A percentile compares a stretch with the other conserved stretches of the same genome.
These are phyloP conservation scores for Exobasidium cylindrosporum DNA, from an alignment of 1,284 basidiomycete genomes.

Conservation along the genomic window DNA sequence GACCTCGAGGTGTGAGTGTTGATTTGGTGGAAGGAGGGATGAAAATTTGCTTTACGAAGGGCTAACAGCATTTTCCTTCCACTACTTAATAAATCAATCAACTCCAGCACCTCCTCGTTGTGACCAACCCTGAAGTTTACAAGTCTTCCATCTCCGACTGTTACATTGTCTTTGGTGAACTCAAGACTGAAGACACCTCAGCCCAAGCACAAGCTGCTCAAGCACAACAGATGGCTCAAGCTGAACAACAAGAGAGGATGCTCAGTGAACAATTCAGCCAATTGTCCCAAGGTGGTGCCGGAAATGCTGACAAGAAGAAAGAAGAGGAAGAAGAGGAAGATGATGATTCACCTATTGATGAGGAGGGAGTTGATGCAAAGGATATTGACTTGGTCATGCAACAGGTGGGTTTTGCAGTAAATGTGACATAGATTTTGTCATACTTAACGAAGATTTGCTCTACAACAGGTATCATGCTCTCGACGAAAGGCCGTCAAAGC, in stretches of 20 bases:
- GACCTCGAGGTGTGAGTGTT: constrained; percentile 71
- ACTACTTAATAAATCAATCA: not conserved
- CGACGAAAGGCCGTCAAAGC: constrained; percentile 55
- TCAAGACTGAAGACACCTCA: constrained; percentile 92
- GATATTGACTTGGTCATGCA: constrained; percentile 89
- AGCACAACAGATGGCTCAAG: constrained; percentile 74
- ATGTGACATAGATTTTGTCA: no score
- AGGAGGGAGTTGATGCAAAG: constrained; percentile 70
- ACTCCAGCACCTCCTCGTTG: constrained; percentile 80
- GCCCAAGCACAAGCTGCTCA: constrained; percentile 77
- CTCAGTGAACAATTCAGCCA: constrained; percentile 53
- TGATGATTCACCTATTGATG: constrained; percentile 56
- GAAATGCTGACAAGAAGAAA: constrained; percentile 25
- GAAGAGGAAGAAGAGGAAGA: constrained; percentile 54
- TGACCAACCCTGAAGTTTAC: constrained; percentile 92
- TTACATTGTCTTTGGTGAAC: constrained; percentile 98
- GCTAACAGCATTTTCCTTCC: not conserved
- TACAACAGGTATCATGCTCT: constrained; percentile 47
- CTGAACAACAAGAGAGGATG: constrained; percentile 65
- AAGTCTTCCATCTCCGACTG: constrained; percentile 95
- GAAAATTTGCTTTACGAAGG: constrained; percentile 51
- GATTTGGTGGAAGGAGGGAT: no score
- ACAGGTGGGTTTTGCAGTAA: constrained; percentile 60
- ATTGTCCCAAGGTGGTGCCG: constrained; percentile 4
- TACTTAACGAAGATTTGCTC: no score